phyloP scores from a whole-genome alignment of 805 yeast species.

The Diddensiella caesifluorescens region DNA sequence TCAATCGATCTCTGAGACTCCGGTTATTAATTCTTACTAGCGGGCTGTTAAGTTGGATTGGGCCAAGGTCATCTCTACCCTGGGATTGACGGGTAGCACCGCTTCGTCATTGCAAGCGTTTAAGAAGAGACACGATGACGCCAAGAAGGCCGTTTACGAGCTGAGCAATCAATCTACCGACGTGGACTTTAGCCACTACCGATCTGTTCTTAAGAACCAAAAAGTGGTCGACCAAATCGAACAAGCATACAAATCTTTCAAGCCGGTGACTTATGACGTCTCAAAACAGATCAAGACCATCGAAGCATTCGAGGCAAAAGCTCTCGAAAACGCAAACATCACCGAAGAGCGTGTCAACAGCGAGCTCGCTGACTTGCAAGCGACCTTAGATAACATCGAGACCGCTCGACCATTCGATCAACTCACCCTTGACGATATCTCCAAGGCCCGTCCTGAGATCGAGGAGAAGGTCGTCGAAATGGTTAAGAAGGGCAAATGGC shows the following conservation, averaged over 20 bases:
- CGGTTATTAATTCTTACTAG: slow-evolving; percentile 4
- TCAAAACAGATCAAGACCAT: slow-evolving; percentile 87
- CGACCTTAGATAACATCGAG: slow-evolving; percentile 89
- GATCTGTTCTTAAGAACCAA: slow-evolving; percentile 72
- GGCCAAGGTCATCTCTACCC: slow-evolving; percentile 81
- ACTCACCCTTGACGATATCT: slow-evolving; percentile 91
- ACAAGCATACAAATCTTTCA: slow-evolving; percentile 65
- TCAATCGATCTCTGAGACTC: background rate
- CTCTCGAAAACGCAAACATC: slow-evolving; percentile 88
- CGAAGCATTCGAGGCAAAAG: slow-evolving; percentile 90
- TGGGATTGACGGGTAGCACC: slow-evolving; percentile 90
- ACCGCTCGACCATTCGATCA: slow-evolving; percentile 96
- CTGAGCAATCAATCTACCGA: slow-evolving; percentile 66
- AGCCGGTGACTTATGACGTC: slow-evolving; percentile 80
- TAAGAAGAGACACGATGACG: slow-evolving; percentile 98
- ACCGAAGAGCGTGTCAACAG: slow-evolving; percentile 85
- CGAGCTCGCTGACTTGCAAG: slow-evolving; percentile 79
- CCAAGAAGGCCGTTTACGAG: slow-evolving; percentile 72
- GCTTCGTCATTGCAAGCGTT: slow-evolving; percentile 83
- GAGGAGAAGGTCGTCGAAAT: slow-evolving; percentile 92
- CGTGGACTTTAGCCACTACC: slow-evolving; percentile 81
- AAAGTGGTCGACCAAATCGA: slow-evolving; percentile 77
- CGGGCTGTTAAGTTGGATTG: slow-evolving; percentile 82
- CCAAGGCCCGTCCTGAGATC: slow-evolving; percentile 94
- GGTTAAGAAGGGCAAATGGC: slow-evolving; percentile 96